Evolutionary conservation across 2,329 filamentous ascomycete species (phyloP).

Genomic region (Dothidotthia symphoricarpi): DNA sequence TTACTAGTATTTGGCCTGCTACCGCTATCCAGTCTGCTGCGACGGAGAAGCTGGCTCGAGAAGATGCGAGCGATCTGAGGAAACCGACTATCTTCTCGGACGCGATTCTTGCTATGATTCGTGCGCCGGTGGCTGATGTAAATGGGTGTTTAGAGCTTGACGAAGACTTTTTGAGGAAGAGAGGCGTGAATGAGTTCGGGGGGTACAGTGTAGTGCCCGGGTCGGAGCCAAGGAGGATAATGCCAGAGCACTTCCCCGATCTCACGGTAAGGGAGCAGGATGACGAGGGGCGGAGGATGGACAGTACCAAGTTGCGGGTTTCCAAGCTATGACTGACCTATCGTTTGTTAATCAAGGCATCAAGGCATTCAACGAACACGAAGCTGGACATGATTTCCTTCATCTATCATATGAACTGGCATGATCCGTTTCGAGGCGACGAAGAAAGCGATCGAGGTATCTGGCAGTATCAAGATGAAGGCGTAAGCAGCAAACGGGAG

Average conservation of each 20-base stretch:
- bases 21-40: slow-evolving; percentile 75
- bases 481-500: no score
- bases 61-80: slow-evolving; percentile 58
- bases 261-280: slow-evolving; percentile 73
- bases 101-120: slow-evolving; percentile 70
- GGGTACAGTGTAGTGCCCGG: slow-evolving; percentile 70
- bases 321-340: slow-evolving; percentile 17
- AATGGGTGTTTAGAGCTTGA: slow-evolving; percentile 74
- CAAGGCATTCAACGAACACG: no score
- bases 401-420: no score
- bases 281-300: slow-evolving; percentile 71
- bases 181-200: slow-evolving; percentile 68
- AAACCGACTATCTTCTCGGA: slow-evolving; percentile 74
- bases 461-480: no score
- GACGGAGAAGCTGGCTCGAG: slow-evolving; percentile 54
- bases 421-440: no score
- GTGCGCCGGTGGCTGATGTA: slow-evolving; percentile 58
- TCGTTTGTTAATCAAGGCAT: no score
- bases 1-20: slow-evolving; percentile 81
- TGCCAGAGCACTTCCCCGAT: slow-evolving; percentile 69
- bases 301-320: slow-evolving; percentile 54
- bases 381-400: no score
- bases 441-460: no score
- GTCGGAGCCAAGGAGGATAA: slow-evolving; percentile 67
- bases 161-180: slow-evolving; percentile 72